A percentile compares a stretch with the other conserved stretches of the same genome.
Evolutionary conservation across 2,329 filamentous ascomycete species (phyloP).

Genomic region (Cordyceps farinosa): DNA sequence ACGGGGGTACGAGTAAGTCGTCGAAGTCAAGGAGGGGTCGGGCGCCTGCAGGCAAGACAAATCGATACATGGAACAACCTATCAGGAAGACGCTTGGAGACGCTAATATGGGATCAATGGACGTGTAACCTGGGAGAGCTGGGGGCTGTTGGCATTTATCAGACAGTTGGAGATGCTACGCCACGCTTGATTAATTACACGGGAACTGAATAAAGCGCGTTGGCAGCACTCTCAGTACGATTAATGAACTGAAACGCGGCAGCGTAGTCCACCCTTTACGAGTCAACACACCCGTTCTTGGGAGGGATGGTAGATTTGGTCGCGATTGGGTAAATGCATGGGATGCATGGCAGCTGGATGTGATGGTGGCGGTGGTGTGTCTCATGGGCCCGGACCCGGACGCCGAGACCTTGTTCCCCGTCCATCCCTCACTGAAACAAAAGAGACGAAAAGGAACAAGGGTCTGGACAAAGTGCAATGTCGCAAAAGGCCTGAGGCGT

Average conservation of each 20-base stretch:
- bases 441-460: background rate
- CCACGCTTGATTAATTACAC: too few species aligned
- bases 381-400: background rate
- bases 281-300: background rate
- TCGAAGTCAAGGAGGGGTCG: background rate
- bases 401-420: slow-evolving; percentile 1
- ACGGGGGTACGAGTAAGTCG: background rate
- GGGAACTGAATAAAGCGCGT: too few species aligned
- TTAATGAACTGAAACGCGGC: background rate
- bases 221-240: too few species aligned
- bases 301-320: background rate
- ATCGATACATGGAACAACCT: background rate
- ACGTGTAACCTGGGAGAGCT: background rate
- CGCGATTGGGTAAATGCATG: background rate
- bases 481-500: background rate
- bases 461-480: background rate
- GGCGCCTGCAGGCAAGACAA: background rate
- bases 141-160: background rate
- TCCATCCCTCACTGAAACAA: background rate
- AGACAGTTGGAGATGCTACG: background rate
- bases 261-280: background rate
- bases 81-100: background rate
- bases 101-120: background rate
- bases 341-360: background rate
- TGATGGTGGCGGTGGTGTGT: background rate